phyloP scores from a whole-genome alignment of 352 stramenopile species.

The Salisapilia sapeloensis region DNA sequence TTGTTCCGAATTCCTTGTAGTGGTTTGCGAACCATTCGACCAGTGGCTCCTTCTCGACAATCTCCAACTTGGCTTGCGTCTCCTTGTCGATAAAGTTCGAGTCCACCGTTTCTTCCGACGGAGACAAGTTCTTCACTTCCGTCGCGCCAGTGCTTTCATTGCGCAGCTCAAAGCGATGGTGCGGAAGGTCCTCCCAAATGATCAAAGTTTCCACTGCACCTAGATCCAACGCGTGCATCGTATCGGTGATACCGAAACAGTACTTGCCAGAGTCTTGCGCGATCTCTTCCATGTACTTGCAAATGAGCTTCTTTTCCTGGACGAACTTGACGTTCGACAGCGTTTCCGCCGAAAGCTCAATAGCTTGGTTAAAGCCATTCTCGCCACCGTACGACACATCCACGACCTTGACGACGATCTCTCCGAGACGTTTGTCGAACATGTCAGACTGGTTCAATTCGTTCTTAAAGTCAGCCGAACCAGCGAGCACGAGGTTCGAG shows the following conservation, averaged over 20 bases:
- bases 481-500: slow-evolving; percentile 94
- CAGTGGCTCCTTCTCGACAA: slow-evolving; percentile 90
- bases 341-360: slow-evolving; percentile 95
- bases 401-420: slow-evolving; percentile 98
- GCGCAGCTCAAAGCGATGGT: slow-evolving; percentile 87
- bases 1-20: slow-evolving; percentile 98
- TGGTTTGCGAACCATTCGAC: slow-evolving; percentile 99
- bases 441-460: slow-evolving; percentile 93
- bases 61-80: slow-evolving; percentile 94
- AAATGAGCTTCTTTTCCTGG: slow-evolving; percentile 99
- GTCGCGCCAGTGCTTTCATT: slow-evolving; percentile 88
- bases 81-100: slow-evolving; percentile 92
- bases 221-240: slow-evolving; percentile 95
- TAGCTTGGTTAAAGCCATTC: slow-evolving; percentile 99
- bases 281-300: slow-evolving; percentile 99
- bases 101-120: slow-evolving; percentile 84
- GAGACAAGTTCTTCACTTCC: slow-evolving; percentile 62
- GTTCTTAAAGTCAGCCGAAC: slow-evolving; percentile 98
- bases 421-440: slow-evolving; percentile 91
- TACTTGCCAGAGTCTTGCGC: slow-evolving; percentile 97
- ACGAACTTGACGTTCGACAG: slow-evolving; percentile 99
- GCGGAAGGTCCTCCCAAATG: slow-evolving; percentile 97
- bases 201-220: slow-evolving; percentile 99
- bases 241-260: slow-evolving; percentile 98
- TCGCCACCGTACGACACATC: slow-evolving; percentile 99